Base-by-base conservation (phyloP, 495 filamentous ascomycete species). In the Annulohypoxylon moriforme region DNA sequence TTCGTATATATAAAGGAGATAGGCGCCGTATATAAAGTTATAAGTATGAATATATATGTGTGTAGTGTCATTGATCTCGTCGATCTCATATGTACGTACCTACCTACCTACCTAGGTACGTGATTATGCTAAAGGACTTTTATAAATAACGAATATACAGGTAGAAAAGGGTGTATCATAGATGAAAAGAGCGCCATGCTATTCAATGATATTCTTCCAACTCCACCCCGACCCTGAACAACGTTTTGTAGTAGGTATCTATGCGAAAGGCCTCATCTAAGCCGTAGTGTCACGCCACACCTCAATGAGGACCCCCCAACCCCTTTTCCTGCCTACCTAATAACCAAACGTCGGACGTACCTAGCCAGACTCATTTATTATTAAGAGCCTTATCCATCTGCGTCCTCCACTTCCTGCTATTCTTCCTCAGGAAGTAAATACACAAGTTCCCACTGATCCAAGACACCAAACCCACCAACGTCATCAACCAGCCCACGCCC, bases 401-500 rank as follows among this genome's bases (percentile, higher is more conserved):
- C 69, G 82, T 74, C 77, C 93, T 84, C 94, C 93, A 96, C 44
- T 79, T 79, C 16, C 87, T 83, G 0, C 89, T 91, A 64, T 81
- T 92, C 50, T 82, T 82, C 78, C 84, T 86, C 84, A 97, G 90
- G 3, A 85, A 79, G 81, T 86, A 88, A 24, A 97, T 86, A 13
- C 90, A 88, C 9, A 79, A 60, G 29, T 80, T 84, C 0, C 84
- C 83, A 63, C 78, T 82, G 0, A 86, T 62, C 71, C 91, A 85
- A 5, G 87, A 84, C 56, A 94, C 82, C 18, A 93, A 60, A 0
- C 89, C 92, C 0, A 98, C 68, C 31, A 91, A 91, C 2, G 95
- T 97, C 69, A 94, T 93, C 36, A 97, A 71, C 94, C 94, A 97
- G 0, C 94, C 95, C 73, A 93, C 91, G 3, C 95, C 95, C 68